Evolutionary conservation across 1,284 basidiomycete species (phyloP), one percentile per base, ranked within the genome.

Genomic region (Tylopilus orsonianus): DNA sequence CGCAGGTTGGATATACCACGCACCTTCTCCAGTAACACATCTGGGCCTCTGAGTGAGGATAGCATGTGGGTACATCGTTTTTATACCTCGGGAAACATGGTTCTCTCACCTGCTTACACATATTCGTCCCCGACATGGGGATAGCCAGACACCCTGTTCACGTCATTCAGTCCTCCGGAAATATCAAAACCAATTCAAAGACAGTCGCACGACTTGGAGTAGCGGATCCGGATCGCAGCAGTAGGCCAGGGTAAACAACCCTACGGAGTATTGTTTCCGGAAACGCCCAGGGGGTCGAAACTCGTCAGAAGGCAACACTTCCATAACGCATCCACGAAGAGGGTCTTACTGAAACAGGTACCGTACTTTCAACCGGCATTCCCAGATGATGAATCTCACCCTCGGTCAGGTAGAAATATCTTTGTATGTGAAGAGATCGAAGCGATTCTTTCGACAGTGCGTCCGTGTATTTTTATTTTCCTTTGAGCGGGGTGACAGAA

Each of bases 21-120:
- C 43, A 56, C 60, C 75, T 70, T 53, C 74, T 74, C 64, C 67
- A 76, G 54, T 72, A 74, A 62, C 74, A 76, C 74, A 76, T 76
- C 22, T 16, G 32, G 46, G 52, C 32, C 34, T 23, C 48, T 50
- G 54, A 50, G 42, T 57, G 60, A 49, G 46, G 39, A 41, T n/a
- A 38, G 38, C 41, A 45, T 41, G 41, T 36, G 13, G 41, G 43
- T 23, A 37, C 26, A 26, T 53, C 48, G 55, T 53, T 67, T 65
- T 68, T 65, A 65, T 65, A 65, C 53, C 43, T 60, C 33, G 46
- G 52, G 49, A 46, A n/a, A 43, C 44, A 42, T 46, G 58, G 52
- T 48, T 57, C 58, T 64, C 52, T 59, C 57, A 54, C 55, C 59
- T 56, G 60, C 36, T 64, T 62, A 64, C 66, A 68, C 66, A 50